A percentile compares a stretch with the other conserved stretches of the same genome.
These are phyloP conservation scores for Ophiostoma sp. DNA, from an alignment of 2,329 filamentous ascomycete species.

Conservation along the genomic window DNA sequence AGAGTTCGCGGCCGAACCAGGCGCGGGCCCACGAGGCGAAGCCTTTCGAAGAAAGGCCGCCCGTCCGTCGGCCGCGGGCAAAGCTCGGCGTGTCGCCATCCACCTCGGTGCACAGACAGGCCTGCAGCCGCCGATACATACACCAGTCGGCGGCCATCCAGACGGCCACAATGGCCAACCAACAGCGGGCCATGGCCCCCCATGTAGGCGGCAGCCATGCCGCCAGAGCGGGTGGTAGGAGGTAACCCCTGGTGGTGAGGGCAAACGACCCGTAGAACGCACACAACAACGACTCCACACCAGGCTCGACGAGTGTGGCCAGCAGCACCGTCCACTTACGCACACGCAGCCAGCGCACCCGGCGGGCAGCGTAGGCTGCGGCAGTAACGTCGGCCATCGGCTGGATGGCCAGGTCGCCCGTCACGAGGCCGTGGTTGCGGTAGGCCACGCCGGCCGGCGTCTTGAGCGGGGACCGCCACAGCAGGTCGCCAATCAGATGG, in stretches of 20 bases:
- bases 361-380: conserved; percentile 71
- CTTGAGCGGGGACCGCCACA: conserved; percentile 72
- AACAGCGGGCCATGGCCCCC: conserved; percentile 64
- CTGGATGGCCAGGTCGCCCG: conserved; percentile 85
- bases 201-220: conserved; percentile 61
- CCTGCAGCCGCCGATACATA: conserved; percentile 73
- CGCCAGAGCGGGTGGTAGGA: conserved; percentile 31
- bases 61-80: conserved; percentile 47
- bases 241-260: conserved; percentile 67
- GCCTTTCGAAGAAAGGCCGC: conserved; percentile 50
- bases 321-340: conserved; percentile 89
- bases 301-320: conserved; percentile 89
- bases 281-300: conserved; percentile 85
- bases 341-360: conserved; percentile 87
- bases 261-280: conserved; percentile 78
- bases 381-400: conserved; percentile 83
- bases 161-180: conserved; percentile 61
- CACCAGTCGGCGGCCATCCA: conserved; percentile 79
- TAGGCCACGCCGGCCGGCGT: conserved; percentile 40
- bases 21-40: conserved; percentile 74
- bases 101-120: conserved; percentile 66
- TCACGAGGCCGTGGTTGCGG: conserved; percentile 77
- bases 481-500: conserved; percentile 86
- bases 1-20: conserved; percentile 79
- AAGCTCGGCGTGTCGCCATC: conserved; percentile 72